Percentiles rank a stretch among this genome's conserved stretches.
Evolutionary conservation across 2,329 filamentous ascomycete genomes (phyloP).

Genomic region (Scolecobasidium constrictum): DNA sequence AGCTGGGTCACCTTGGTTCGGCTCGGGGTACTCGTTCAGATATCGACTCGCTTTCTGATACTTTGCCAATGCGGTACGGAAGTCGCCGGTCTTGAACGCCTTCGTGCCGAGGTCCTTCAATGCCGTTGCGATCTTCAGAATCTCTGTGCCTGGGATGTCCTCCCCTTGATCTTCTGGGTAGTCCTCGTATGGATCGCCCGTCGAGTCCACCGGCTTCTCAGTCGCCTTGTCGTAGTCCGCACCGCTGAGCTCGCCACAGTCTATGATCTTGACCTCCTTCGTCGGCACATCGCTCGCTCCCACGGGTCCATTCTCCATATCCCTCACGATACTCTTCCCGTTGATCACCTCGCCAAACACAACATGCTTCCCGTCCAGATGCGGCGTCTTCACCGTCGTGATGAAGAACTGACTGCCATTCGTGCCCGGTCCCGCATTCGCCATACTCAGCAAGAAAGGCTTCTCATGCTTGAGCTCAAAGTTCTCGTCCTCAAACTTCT

Average conservation of each 20-base stretch:
- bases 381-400: slow-evolving; percentile 88
- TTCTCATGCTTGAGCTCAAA: slow-evolving; percentile 85
- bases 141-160: slow-evolving; percentile 53
- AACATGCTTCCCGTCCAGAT: slow-evolving; percentile 93
- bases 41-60: slow-evolving; percentile 92
- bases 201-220: slow-evolving; percentile 62
- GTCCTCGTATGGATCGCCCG: slow-evolving; percentile 89
- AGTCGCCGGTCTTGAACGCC: slow-evolving; percentile 74
- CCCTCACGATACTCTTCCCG: slow-evolving; percentile 82
- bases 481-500: slow-evolving; percentile 96
- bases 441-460: slow-evolving; percentile 93
- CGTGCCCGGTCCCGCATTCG: slow-evolving; percentile 87
- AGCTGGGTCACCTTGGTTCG: slow-evolving; percentile 55
- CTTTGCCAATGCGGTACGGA: slow-evolving; percentile 66
- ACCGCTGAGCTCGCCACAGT: slow-evolving; percentile 78
- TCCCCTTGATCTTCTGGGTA: slow-evolving; percentile 76
- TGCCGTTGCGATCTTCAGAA: slow-evolving; percentile 68
- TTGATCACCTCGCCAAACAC: slow-evolving; percentile 91
- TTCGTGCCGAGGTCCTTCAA: slow-evolving; percentile 89
- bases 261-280: slow-evolving; percentile 52
- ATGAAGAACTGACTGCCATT: slow-evolving; percentile 99
- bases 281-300: slow-evolving; percentile 66
- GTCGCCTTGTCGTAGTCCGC: slow-evolving; percentile 56
- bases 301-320: slow-evolving; percentile 76
- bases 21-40: slow-evolving; percentile 70